These are phyloP conservation scores for Calonectria pseudoturangicola DNA, from an alignment of 2,329 filamentous ascomycete species.

Conservation along the genomic window DNA sequence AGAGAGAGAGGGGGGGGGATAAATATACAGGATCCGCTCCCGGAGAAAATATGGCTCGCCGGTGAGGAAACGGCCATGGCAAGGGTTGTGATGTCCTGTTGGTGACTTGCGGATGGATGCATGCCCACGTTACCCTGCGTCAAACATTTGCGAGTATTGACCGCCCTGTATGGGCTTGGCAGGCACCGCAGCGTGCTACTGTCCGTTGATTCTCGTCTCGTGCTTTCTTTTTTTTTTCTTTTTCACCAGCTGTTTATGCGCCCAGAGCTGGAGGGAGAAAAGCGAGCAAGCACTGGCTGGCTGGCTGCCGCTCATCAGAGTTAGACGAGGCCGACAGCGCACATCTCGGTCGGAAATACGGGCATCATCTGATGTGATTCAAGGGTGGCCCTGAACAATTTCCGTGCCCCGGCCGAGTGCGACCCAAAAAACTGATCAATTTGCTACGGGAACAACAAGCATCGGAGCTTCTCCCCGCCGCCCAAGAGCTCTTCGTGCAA, in stretches of 20 bases:
- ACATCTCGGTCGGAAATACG: not conserved
- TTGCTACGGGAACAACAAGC: constrained; percentile 7
- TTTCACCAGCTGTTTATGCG: constrained; percentile 8
- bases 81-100: not conserved
- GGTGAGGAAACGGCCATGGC: constrained; percentile 12
- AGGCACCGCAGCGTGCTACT: constrained; percentile 1
- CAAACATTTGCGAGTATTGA: constrained; percentile 25
- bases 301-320: not conserved
- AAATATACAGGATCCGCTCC: constrained; percentile 14
- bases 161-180: constrained; percentile 14
- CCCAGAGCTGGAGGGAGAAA: not conserved
- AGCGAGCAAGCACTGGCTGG: not conserved
- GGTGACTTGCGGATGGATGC: constrained; percentile 26
- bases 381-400: constrained; percentile 14
- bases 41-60: constrained; percentile 25
- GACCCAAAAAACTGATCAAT: not conserved
- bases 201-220: not conserved
- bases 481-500: not conserved
- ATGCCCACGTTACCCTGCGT: not conserved
- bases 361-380: constrained; percentile 21
- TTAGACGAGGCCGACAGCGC: not conserved
- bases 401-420: constrained; percentile 1
- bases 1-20: no score
- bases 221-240: constrained; percentile 14
- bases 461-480: constrained; percentile 12